Conservation (phyloP, 306 rosid species). For the Parietaria judaica region DNA sequence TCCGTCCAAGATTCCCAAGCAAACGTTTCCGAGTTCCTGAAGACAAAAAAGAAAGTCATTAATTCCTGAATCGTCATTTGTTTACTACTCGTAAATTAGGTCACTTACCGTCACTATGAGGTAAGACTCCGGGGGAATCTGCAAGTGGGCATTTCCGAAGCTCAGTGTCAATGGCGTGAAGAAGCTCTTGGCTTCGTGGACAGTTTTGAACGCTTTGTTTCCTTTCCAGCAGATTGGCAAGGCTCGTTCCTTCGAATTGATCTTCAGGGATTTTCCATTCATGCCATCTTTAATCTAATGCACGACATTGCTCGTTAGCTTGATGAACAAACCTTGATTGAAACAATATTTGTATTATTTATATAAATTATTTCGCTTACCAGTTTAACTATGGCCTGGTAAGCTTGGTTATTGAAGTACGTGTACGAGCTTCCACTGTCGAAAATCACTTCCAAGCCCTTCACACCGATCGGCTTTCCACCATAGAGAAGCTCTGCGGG, state of each 20-base stretch:
- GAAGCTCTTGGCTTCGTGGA: constrained; percentile 30
- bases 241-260: constrained; percentile 31
- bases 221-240: constrained; percentile 82
- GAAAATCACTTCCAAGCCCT: constrained; percentile 46
- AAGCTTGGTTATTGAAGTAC: constrained; percentile 52
- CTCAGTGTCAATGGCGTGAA: constrained; percentile 50
- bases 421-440: constrained; percentile 87
- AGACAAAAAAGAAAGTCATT: constrained; percentile 1
- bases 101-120: constrained; percentile 52
- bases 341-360: background rate
- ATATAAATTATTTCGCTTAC: constrained; percentile 29
- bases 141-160: constrained; percentile 39
- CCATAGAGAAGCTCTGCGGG: constrained; percentile 55
- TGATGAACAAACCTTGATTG: background rate
- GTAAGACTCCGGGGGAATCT: constrained; percentile 50
- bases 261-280: constrained; percentile 44
- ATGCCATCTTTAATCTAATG: constrained; percentile 46
- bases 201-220: constrained; percentile 41
- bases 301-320: constrained; percentile 9
- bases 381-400: constrained; percentile 29
- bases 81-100: background rate
- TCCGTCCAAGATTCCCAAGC: constrained; percentile 73
- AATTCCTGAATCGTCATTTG: background rate
- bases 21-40: constrained; percentile 51
- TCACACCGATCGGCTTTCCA: constrained; percentile 41